Conservation (phyloP, 1,139 yeast species). For the Lipomyces yarrowii region DNA sequence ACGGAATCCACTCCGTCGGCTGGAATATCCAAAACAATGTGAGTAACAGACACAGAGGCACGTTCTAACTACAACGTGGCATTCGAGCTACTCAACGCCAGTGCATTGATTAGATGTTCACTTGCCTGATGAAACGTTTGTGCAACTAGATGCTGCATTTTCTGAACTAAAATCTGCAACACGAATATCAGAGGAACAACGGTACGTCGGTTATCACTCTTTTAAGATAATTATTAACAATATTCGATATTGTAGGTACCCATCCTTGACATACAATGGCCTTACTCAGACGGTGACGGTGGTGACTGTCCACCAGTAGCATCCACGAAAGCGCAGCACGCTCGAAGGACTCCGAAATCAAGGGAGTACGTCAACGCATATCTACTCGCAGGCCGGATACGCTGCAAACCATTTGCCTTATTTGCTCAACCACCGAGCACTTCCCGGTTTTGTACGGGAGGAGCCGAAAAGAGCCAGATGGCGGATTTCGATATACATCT, state of each 20-base stretch:
- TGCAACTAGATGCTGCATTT: neutral
- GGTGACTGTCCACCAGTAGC: conserved; percentile 2
- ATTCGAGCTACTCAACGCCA: neutral
- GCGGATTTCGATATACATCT: neutral
- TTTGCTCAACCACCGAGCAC: neutral
- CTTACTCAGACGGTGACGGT: conserved; percentile 1
- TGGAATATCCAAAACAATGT: neutral
- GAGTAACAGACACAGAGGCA: neutral
- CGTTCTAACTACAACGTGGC: conserved; percentile 1
- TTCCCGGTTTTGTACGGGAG: neutral
- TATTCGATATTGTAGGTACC: conserved; percentile 1
- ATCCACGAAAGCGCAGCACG: conserved; percentile 1
- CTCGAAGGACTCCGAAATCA: neutral
- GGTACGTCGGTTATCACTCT: neutral
- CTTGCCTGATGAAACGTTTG: neutral
- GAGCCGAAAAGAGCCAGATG: conserved; percentile 1
- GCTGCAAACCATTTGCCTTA: neutral
- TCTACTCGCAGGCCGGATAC: neutral
- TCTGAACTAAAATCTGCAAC: neutral
- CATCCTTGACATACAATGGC: neutral
- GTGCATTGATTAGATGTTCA: conserved; percentile 1
- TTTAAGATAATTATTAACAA: neutral
- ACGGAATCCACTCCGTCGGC: neutral
- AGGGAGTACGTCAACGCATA: neutral
- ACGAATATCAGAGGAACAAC: neutral